Evolutionary conservation across 2,329 filamentous ascomycete genomes (phyloP), one percentile per base, ranked within the genome.

Genomic region (Colletotrichum incanum): DNA sequence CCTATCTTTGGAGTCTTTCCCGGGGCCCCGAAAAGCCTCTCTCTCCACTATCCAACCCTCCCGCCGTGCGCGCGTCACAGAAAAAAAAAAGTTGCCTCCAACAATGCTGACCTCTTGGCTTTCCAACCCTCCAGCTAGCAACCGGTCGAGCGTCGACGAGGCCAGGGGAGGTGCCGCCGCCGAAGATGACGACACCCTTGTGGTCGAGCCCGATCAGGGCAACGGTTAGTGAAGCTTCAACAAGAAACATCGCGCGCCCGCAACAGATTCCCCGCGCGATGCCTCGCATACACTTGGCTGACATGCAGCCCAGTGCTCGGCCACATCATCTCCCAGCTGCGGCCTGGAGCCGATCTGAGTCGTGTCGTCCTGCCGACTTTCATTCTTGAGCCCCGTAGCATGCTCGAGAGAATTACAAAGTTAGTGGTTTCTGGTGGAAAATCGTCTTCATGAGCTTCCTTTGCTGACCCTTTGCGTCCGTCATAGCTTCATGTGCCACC

Each of bases 321-420:
- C 72, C 96, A 98, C 84, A 97, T 99, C 84, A 98, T 99, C 80
- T 97, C 95, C 64, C 96, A 99, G 85, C 88, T 99, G 74, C 93
- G 96, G 74, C 96, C 96, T 16, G 96, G 96, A 75, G 96, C 96
- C 78, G 96, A 99, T 82, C 87, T 99, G 77, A 98, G 95, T 83
- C 91, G 96, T 77, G 95, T 99, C 74, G 96, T 96, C 45, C 87
- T 99, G 68, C 96, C 96, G 50, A 99, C 96, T 59, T 99, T 99
- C 82, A 99, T 99, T 79, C 91, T 99, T 77, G 96, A 99, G 83
- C 96, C 96, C 31, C 92, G 95, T 79, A 98, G 95, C 77, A 99
- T 99, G 96, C 86, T 99, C 78, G 96, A 99, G 85, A 91, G 96
- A 77, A 99, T 99, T 81, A 99, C 96, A 79, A 99, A 99, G 95